A percentile compares a stretch with the other conserved stretches of the same genome.
phyloP scores from a whole-genome alignment of 768 basidiomycete genomes.

The Lactarius indigo region DNA sequence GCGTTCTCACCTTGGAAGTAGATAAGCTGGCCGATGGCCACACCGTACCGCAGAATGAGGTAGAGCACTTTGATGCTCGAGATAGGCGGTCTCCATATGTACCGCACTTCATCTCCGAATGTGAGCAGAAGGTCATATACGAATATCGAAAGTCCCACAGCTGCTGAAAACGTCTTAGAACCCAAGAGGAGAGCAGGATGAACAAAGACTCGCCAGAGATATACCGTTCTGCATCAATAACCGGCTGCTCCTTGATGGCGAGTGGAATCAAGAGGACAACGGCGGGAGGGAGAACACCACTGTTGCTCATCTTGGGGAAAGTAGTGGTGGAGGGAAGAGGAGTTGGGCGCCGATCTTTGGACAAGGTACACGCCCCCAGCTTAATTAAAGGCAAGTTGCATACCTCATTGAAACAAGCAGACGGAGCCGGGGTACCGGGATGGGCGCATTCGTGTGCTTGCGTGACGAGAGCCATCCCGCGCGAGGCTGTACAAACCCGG shows the following conservation, averaged over 20 bases:
- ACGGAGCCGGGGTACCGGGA: neutral
- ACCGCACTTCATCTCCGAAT: slow-evolving; percentile 39
- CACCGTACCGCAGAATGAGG: slow-evolving; percentile 40
- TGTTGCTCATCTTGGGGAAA: slow-evolving; percentile 2
- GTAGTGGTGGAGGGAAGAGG: neutral
- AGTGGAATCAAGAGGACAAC: neutral
- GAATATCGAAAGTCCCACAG: slow-evolving; percentile 35
- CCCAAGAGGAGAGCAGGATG: neutral
- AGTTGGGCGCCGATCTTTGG: neutral
- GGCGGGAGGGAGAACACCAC: neutral
- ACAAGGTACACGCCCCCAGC: neutral
- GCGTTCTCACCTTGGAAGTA: slow-evolving; percentile 31
- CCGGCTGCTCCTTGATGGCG: neutral
- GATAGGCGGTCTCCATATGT: slow-evolving; percentile 40
- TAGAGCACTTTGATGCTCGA: slow-evolving; percentile 39
- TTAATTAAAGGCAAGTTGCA: slow-evolving; percentile 8
- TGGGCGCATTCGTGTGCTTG: neutral
- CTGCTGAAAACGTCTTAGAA: slow-evolving; percentile 24
- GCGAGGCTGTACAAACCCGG: neutral
- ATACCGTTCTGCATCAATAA: slow-evolving; percentile 13
- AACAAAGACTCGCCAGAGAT: slow-evolving; percentile 6
- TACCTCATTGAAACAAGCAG: neutral
- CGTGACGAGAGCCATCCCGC: neutral
- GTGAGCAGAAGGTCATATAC: slow-evolving; percentile 44
- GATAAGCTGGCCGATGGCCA: slow-evolving; percentile 30